Percentiles rank a stretch among this genome's conserved stretches.
phyloP scores from a whole-genome alignment of 2,329 filamentous ascomycete genomes.

The Fusarium buharicum region DNA sequence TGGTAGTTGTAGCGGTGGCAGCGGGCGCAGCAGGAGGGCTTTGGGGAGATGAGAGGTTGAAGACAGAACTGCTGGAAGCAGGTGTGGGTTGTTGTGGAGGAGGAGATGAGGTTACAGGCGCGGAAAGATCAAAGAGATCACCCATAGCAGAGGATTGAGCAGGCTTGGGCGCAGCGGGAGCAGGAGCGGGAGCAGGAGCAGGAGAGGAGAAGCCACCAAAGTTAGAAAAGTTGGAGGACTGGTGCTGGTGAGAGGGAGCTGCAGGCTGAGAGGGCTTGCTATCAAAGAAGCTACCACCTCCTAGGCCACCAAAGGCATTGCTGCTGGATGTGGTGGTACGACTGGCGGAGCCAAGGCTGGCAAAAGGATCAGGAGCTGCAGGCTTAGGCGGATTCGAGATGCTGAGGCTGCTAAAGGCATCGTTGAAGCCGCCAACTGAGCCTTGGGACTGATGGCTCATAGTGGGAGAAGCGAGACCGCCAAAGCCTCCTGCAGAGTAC shows the following conservation, averaged over 20 bases:
- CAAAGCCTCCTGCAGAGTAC: conserved; percentile 70
- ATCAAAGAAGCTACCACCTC: conserved; percentile 88
- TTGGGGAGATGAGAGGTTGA: conserved; percentile 76
- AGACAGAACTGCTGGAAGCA: conserved; percentile 70
- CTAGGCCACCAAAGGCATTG: conserved; percentile 62
- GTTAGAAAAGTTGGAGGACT: conserved; percentile 67
- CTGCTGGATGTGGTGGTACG: conserved; percentile 51
- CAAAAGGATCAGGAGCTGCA: conserved; percentile 65
- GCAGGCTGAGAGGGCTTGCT: conserved; percentile 70
- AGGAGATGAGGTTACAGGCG: conserved; percentile 60
- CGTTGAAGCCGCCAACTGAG: conserved; percentile 73
- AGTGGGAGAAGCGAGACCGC: conserved; percentile 71
- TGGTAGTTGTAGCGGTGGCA: conserved; percentile 49
- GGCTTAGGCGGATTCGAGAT: conserved; percentile 59
- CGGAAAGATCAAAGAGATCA: conserved; percentile 83
- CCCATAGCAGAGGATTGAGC: conserved; percentile 70
- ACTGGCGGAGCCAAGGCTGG: conserved; percentile 59
- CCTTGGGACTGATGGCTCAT: conserved; percentile 61
- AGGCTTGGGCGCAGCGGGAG: conserved; percentile 54
- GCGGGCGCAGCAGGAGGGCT: conserved; percentile 58
- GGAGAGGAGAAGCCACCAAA: conserved; percentile 70
- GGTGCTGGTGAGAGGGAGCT: conserved; percentile 60
- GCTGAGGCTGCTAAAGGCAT: conserved; percentile 72
- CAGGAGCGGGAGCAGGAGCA: conserved; percentile 49
- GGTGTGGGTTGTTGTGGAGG: conserved; percentile 56